A percentile compares a stretch with the other conserved stretches of the same genome.
phyloP scores from a whole-genome alignment of 345 rosid genomes.

The Mangifera indica region DNA sequence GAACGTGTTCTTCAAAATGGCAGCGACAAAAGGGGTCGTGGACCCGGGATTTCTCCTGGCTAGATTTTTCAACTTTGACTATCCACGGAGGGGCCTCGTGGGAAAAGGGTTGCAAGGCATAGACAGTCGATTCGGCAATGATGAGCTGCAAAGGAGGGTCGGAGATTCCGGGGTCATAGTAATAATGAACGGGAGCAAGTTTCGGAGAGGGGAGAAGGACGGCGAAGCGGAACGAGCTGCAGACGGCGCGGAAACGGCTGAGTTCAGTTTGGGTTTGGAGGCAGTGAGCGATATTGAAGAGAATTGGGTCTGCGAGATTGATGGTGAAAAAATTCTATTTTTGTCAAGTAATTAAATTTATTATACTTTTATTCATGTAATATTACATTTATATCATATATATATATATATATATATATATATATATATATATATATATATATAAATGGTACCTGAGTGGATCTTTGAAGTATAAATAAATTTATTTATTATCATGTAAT shows the following conservation, averaged over 20 bases:
- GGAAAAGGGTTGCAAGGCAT: background rate
- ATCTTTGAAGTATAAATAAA: too few species aligned
- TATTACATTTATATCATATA: too few species aligned
- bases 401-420: too few species aligned
- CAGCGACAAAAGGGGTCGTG: background rate
- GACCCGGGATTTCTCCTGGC: background rate
- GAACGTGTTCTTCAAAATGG: background rate
- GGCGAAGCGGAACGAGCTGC: slow-evolving; percentile 27
- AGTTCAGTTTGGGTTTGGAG: slow-evolving; percentile 9
- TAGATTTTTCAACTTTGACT: background rate
- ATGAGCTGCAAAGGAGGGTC: background rate
- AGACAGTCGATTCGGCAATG: background rate
- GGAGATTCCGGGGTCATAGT: background rate
- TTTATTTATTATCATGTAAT: too few species aligned
- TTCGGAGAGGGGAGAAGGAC: slow-evolving; percentile 1
- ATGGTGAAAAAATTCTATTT: too few species aligned
- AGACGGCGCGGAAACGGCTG: slow-evolving; percentile 29
- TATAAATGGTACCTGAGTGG: too few species aligned
- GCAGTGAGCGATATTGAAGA: background rate
- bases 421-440: too few species aligned
- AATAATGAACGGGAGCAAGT: background rate
- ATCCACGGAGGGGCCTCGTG: background rate
- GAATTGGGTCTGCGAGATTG: background rate
- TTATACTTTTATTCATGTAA: too few species aligned
- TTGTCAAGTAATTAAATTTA: too few species aligned